Conservation (phyloP, 805 yeast genomes). For the Candida xyloterini region DNA sequence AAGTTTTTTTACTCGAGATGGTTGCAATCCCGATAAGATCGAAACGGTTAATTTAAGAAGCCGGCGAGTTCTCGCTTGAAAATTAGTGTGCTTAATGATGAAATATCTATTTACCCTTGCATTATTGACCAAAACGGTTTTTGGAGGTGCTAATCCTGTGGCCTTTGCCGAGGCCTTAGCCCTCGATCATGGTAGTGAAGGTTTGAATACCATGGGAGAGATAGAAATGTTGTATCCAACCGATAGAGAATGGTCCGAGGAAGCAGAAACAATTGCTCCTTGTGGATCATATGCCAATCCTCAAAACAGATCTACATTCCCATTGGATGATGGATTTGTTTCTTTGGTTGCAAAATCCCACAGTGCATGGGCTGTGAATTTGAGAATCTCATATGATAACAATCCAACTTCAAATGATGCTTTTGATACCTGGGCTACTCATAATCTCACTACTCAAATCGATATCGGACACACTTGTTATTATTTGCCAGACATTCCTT, state of each 20-base stretch:
- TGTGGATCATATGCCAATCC: constrained; percentile 40
- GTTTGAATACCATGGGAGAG: constrained; percentile 39
- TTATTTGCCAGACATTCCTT: constrained; percentile 42
- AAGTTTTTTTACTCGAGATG: constrained; percentile 1
- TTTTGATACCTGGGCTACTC: constrained; percentile 38
- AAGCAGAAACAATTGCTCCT: constrained; percentile 43
- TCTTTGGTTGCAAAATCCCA: constrained; percentile 43
- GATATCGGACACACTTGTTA: constrained; percentile 47
- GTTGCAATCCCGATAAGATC: constrained; percentile 11
- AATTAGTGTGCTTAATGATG: constrained; percentile 9
- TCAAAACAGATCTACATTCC: constrained; percentile 42
- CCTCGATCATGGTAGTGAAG: constrained; percentile 36
- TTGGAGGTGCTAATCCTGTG: constrained; percentile 27
- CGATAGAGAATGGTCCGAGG: constrained; percentile 45
- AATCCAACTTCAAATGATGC: constrained; percentile 40
- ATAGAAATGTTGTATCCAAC: constrained; percentile 40
- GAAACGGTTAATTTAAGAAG: constrained; percentile 4
- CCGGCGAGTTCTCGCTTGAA: background rate
- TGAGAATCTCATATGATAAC: constrained; percentile 39
- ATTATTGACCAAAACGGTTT: constrained; percentile 14
- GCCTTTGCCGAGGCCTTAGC: constrained; percentile 34
- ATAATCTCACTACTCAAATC: constrained; percentile 38
- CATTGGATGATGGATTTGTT: constrained; percentile 45
- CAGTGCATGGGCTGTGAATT: constrained; percentile 38
- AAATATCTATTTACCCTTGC: constrained; percentile 10